Evolutionary conservation across 176 grass and related monocot genomes (phyloP), one percentile per base, ranked within the genome.

Genomic region (Triticum timopheevii): DNA sequence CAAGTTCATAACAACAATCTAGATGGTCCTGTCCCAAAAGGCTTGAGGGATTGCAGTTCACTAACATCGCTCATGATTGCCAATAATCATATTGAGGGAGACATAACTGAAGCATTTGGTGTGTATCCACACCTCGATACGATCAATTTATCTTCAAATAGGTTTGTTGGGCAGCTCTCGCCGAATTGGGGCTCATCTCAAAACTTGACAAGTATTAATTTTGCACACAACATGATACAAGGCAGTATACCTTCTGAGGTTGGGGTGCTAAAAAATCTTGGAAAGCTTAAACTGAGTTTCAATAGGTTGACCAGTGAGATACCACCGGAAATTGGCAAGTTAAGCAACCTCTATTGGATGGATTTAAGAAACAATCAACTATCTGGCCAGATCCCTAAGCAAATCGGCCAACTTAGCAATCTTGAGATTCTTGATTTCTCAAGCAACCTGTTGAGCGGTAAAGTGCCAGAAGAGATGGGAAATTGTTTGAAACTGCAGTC

Each of bases 101-200:
- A 86, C 31, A 86, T 92, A 45, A 34, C 86, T 70, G 19, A 34
- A 19, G 28, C 73, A 34, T 50, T 92, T n/a, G 76, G 78, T 5
- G 80, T 82, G 19, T 82, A 82, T 15, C 80, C 80, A 4, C 65
- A 82, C 52, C 80, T 82, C 10, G 1, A 2, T 20, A 4, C 0
- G 0, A 54, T 58, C 16, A 16, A 7, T 36, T 70, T 71, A 59
- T 22, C 19, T 5, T 71, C 80, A 19, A 82, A 82, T 31, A 82
- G 34, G 6, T 5, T 69, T 13, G 2, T 16, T 10, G 65, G 80
- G 30, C 12, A 4, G 20, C 80, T 82, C 25, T 82, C 80, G 1
- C 12, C 45, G 13, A 71, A 58, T 0, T 82, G 65, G 80, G 66
- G 47, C 12, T 36, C 19, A 36, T 82, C 47, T 34, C 11, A 23